A percentile compares a stretch with the other conserved stretches of the same genome.
These are phyloP conservation scores for Leccinum pellstonianum DNA, from an alignment of 768 basidiomycete species.

Conservation along the genomic window DNA sequence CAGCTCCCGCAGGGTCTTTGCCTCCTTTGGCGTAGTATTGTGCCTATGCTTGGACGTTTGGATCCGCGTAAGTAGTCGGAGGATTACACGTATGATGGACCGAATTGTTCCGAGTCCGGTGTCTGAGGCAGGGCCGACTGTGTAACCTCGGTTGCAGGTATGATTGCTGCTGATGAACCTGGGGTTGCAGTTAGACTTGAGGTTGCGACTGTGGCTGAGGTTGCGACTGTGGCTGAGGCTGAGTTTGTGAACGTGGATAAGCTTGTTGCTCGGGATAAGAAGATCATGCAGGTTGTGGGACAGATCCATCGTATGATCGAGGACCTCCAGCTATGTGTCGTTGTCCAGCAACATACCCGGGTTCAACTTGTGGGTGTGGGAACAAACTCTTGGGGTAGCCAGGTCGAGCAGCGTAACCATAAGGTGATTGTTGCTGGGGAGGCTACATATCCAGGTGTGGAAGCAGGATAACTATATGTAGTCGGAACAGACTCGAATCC, in stretches of 20 bases:
- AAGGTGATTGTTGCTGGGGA: constrained; percentile 34
- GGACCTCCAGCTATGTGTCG: constrained; percentile 18
- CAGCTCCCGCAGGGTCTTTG: constrained; percentile 66
- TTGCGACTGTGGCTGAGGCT: constrained; percentile 11
- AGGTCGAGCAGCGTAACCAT: constrained; percentile 23
- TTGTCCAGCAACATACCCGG: constrained; percentile 23
- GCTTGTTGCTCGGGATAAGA: constrained; percentile 34
- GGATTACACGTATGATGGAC: constrained; percentile 62
- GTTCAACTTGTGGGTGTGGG: constrained; percentile 28
- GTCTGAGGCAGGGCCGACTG: constrained; percentile 13
- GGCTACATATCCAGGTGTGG: constrained; percentile 37
- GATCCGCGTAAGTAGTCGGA: constrained; percentile 65
- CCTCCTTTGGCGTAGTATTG: constrained; percentile 83
- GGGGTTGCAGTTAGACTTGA: constrained; percentile 37
- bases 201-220: constrained; percentile 32
- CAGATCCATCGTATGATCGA: constrained; percentile 23
- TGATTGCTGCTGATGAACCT: constrained; percentile 31
- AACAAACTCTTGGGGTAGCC: constrained; percentile 27
- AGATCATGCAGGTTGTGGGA: constrained; percentile 30
- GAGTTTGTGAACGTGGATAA: constrained; percentile 37
- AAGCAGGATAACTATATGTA: constrained; percentile 46
- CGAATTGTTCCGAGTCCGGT: constrained; percentile 24
- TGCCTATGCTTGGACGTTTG: constrained; percentile 87
- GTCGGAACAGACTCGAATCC: too few species aligned
- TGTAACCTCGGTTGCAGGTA: constrained; percentile 6